Evolutionary conservation across 73 alveolate species (phyloP), one percentile per base, ranked within the genome.

Genomic region (Effrenium voratum): DNA sequence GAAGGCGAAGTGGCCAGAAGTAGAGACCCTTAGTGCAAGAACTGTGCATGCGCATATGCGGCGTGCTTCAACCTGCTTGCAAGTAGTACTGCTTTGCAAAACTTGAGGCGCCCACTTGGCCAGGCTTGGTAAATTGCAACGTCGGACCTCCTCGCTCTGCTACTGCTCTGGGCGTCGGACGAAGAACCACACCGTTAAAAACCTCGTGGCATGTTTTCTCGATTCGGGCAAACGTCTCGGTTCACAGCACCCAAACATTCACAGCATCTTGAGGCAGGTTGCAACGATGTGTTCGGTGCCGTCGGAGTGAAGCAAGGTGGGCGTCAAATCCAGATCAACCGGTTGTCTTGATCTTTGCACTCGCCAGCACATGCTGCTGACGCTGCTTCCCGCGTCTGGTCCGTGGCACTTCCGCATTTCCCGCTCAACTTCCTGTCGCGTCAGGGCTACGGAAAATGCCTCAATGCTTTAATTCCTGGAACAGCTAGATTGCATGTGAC

Each of bases 341-440:
- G 95, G 95, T 36, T 87, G 95, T 49, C 95, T 32, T 46, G 85
- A 63, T 46, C 95, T 43, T 38, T 87, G 95, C 95, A 87, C 95
- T 36, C 95, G 95, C 95, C 95, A 87, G 60, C 92, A 47, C 92
- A 82, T 82, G 92, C 92, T 47, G 76, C 76, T 82, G 38, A 47
- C 92, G n/a, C 68, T 41, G 15, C 49, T 83, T 28, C 43, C 97
- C 32, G 87, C 70, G 38, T 68, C 85, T 30, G 88, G 59, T 5
- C 68, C n/a, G n/a, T 90, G 97, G 50, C 97, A 90, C 80, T 90
- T 90, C 6, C 97, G 97, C 97, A 90, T 90, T 55, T 90, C 97
- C 19, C 97, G 38, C 59, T 90, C 97, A 15, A 90, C 80, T 76
- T 90, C 97, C 97, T 90, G 32, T n/a, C 82, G 41, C n/a, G n/a